phyloP scores from a whole-genome alignment of 1,139 yeast genomes.

The Pichia inconspicua region DNA sequence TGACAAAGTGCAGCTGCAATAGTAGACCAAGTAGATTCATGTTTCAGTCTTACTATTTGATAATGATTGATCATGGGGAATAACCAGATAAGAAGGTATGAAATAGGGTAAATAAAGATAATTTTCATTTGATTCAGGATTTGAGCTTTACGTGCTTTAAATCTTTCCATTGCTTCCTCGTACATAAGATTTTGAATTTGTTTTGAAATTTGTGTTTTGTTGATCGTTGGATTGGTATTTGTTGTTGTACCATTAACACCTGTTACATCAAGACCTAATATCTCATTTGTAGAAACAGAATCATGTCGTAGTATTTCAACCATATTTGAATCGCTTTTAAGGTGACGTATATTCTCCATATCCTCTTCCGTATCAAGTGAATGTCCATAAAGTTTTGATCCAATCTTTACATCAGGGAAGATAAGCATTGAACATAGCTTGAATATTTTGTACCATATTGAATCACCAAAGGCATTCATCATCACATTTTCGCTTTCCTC shows the following conservation, averaged over 20 bases:
- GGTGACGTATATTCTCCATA: conserved; percentile 17
- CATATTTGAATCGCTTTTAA: conserved; percentile 7
- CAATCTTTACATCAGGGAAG: conserved; percentile 25
- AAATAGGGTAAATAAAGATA: conserved; percentile 76
- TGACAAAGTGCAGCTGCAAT: conserved; percentile 67
- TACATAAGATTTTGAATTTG: conserved; percentile 39
- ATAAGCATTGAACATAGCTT: conserved; percentile 23
- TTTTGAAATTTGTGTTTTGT: conserved; percentile 17
- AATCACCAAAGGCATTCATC: conserved; percentile 21
- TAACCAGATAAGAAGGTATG: conserved; percentile 72
- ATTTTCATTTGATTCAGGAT: conserved; percentile 74
- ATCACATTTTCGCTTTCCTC: conserved; percentile 12
- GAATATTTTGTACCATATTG: conserved; percentile 25
- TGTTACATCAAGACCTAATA: conserved; percentile 6
- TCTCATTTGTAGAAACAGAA: not conserved
- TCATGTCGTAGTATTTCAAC: conserved; percentile 15
- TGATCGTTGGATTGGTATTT: not conserved
- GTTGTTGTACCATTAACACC: conserved; percentile 3
- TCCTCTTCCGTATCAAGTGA: conserved; percentile 21
- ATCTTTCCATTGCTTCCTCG: conserved; percentile 50
- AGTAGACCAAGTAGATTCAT: conserved; percentile 46
- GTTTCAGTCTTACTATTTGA: conserved; percentile 41
- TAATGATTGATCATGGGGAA: conserved; percentile 59
- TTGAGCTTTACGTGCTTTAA: conserved; percentile 52
- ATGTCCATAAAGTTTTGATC: conserved; percentile 24